Conservation (phyloP, 192 early-diverging fungal species). For the Entrophospora sp. region DNA sequence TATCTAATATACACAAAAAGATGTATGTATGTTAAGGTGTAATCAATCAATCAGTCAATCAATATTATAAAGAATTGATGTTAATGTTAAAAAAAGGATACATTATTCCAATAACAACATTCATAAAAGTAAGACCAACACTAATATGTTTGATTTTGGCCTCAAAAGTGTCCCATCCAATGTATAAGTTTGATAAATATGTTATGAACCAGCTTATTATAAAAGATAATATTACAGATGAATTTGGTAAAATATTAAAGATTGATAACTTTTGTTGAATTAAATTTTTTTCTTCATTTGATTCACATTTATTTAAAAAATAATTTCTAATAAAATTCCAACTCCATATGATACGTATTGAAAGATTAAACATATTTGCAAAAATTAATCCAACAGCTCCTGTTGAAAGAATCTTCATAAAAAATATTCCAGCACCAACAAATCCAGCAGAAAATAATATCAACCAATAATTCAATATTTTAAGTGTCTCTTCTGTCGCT, state of each 20-base stretch:
- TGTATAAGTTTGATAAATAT: constrained; percentile 32
- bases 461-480: constrained; percentile 63
- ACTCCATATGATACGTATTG: constrained; percentile 66
- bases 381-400: constrained; percentile 74
- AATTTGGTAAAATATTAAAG: constrained; percentile 34
- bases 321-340: constrained; percentile 53
- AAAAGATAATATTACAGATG: constrained; percentile 37
- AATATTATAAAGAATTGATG: not conserved
- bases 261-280: constrained; percentile 19
- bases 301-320: constrained; percentile 32
- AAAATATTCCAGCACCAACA: constrained; percentile 46
- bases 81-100: constrained; percentile 19
- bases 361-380: constrained; percentile 81
- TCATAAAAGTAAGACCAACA: constrained; percentile 41
- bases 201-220: constrained; percentile 43
- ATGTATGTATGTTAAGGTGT: not conserved
- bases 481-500: constrained; percentile 55
- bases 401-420: constrained; percentile 47
- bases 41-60: not conserved
- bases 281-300: not conserved
- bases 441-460: constrained; percentile 64
- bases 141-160: constrained; percentile 45
- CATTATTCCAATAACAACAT: constrained; percentile 31
- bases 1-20: constrained; percentile 1
- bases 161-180: constrained; percentile 47